A percentile compares a stretch with the other conserved stretches of the same genome.
phyloP scores from a whole-genome alignment of 169 alveolate species.

The Plasmodium knowlesi region DNA sequence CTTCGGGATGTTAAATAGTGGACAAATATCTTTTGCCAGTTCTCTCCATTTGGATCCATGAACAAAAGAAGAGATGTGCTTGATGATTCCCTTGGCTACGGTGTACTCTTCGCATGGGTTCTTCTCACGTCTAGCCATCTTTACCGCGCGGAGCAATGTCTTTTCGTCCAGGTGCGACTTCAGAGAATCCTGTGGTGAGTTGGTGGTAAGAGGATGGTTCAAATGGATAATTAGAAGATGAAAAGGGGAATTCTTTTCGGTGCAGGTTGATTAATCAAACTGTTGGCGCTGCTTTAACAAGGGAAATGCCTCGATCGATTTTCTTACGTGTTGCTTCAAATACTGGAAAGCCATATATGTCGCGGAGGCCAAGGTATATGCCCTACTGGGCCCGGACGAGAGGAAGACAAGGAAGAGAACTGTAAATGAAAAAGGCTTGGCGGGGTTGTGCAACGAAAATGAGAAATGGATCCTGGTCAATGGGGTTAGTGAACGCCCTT shows the following conservation, averaged over 20 bases:
- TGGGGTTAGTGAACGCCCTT: background rate
- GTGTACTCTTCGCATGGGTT: background rate
- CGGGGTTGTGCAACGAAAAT: background rate
- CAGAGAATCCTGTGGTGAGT: background rate
- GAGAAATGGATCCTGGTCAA: background rate
- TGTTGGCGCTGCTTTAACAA: background rate
- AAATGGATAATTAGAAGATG: background rate
- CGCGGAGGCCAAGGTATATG: background rate
- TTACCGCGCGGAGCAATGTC: background rate
- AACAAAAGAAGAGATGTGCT: background rate
- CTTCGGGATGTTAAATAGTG: conserved; percentile 5
- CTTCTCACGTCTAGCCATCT: background rate
- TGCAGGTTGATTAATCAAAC: background rate
- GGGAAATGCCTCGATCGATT: background rate
- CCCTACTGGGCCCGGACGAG: background rate
- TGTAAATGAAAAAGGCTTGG: background rate
- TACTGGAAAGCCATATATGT: conserved; percentile 7
- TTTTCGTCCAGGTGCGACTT: background rate
- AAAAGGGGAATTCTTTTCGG: too few relatives aligned
- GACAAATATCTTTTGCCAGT: conserved; percentile 6
- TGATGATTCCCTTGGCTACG: conserved; percentile 5
- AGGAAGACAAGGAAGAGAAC: conserved; percentile 13
- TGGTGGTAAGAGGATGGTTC: background rate
- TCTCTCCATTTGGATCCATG: background rate
- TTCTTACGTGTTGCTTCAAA: conserved; percentile 34